Base-by-base conservation (phyloP, 495 filamentous ascomycete genomes). In the Daldinia decipiens region DNA sequence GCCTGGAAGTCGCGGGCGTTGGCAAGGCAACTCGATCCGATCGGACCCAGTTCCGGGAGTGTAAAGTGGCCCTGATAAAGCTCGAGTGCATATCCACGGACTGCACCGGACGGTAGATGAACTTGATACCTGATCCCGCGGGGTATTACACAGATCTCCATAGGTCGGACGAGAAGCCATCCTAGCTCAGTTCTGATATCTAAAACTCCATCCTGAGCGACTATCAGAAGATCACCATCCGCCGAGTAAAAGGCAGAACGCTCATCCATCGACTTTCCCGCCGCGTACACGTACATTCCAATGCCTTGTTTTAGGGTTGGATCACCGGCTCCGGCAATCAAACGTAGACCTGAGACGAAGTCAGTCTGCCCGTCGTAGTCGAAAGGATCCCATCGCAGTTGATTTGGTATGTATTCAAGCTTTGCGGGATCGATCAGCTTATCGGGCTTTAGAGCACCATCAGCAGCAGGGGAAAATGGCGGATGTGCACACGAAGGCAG, bases 361-460 rank as follows among this genome's bases (percentile, higher is more conserved):
- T 95, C 92, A 1, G 90, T 87, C 5, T 78, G 68, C n/a, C 77
- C 70, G 34, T 86, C 81, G 71, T 93, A 87, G 58, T 96, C 93
- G 70, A 97, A 97, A 6, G 94, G 94, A 71, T 93, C 89, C 94
- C 94, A 98, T 43, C 94, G 90, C 15, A 97, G 82, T 77, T 97
- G 94, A 73, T 97, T 97, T 9, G 94, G 94, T 55, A 92, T 89
- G 73, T 92, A 85, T 67, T 90, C 87, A 24, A 92, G 83, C 64
- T 82, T 85, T 4, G 67, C 59, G 15, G 62, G 50, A 43, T 74
- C 67, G 4, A 61, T 58, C 0, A 50, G 45, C 32, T 70, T 67
- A n/a, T 73, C 63, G 2, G 74, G 60, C 21, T 70, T 68, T 26
- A 47, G 76, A 15, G 69, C 58, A 2, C 63, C 64, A 9, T 72